phyloP scores from a whole-genome alignment of 1,284 basidiomycete species.

The Schizopora paradoxa region DNA sequence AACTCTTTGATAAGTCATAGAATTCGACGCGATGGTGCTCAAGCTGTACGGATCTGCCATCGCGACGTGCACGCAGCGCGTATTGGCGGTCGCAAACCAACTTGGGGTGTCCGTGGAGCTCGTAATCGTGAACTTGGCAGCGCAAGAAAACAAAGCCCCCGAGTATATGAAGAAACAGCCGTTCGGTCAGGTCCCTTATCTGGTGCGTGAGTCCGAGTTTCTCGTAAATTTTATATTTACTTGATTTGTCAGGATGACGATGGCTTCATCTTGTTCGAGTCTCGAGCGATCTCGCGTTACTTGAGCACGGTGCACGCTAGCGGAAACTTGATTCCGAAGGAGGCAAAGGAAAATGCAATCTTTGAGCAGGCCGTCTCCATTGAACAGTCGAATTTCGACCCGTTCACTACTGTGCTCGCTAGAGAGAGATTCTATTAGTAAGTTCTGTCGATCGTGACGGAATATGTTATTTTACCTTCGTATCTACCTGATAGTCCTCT shows the following conservation, averaged over 20 bases:
- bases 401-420: constrained; percentile 23
- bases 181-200: constrained; percentile 58
- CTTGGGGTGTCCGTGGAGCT: constrained; percentile 19
- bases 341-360: constrained; percentile 26
- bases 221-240: neutral
- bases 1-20: too few species aligned
- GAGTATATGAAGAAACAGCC: constrained; percentile 45
- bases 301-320: constrained; percentile 34
- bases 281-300: constrained; percentile 40
- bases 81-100: constrained; percentile 16
- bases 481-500: constrained; percentile 9
- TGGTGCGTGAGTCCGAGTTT: neutral
- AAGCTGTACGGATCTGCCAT: constrained; percentile 19
- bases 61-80: constrained; percentile 18
- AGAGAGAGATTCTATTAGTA: constrained; percentile 33
- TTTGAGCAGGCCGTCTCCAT: constrained; percentile 32
- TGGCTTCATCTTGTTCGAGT: constrained; percentile 36
- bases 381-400: constrained; percentile 31
- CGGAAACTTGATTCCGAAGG: constrained; percentile 19
- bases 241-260: constrained; percentile 13
- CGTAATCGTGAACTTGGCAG: constrained; percentile 15
- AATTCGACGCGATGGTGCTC: constrained; percentile 14
- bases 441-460: constrained; percentile 24
- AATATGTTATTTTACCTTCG: neutral
- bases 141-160: constrained; percentile 40